Conservation (phyloP, 805 yeast species). For the Saturnispora saitoi region DNA sequence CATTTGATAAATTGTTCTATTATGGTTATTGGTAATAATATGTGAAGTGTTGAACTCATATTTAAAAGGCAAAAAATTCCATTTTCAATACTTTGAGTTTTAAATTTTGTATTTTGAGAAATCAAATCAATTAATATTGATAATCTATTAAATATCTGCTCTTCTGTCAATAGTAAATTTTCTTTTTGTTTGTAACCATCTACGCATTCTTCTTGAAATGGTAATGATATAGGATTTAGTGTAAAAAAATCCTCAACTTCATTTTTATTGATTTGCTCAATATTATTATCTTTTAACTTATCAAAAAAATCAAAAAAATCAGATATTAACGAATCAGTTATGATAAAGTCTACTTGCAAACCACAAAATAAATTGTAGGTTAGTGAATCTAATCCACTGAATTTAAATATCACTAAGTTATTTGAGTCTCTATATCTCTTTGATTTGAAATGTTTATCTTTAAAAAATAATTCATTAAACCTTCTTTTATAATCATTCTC, state of each 20-base stretch:
- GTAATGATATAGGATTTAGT: conserved; percentile 7
- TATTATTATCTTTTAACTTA: neutral
- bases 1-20: conserved; percentile 1
- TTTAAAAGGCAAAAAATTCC: neutral
- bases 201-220: conserved; percentile 5
- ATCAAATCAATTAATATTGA: conserved; percentile 12
- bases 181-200: neutral
- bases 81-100: neutral
- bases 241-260: conserved; percentile 7
- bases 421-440: conserved; percentile 10
- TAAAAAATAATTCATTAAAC: neutral
- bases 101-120: conserved; percentile 1
- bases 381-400: neutral
- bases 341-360: conserved; percentile 9
- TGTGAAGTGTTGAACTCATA: neutral
- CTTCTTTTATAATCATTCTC: neutral
- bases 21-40: neutral
- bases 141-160: conserved; percentile 12
- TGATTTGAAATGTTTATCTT: neutral
- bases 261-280: neutral
- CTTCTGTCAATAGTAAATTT: conserved; percentile 4
- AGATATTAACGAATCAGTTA: conserved; percentile 7
- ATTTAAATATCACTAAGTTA: conserved; percentile 4
- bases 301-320: neutral
- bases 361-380: neutral